Evolutionary conservation across 148 eudicot genomes (phyloP).

Genomic region (Heliosperma pusillum): DNA sequence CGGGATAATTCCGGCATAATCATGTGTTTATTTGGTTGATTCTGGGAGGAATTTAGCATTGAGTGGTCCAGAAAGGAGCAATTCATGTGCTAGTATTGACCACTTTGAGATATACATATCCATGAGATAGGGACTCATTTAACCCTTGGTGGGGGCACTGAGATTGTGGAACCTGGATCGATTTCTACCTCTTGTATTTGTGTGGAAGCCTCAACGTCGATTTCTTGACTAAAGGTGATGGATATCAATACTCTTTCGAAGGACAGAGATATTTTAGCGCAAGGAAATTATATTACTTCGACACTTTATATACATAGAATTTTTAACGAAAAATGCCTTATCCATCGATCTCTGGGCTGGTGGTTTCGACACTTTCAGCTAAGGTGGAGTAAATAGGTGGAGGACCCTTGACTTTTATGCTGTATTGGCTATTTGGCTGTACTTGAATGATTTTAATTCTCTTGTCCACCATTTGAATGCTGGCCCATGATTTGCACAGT

Average conservation of each 20-base stretch:
- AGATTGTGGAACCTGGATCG: constrained; percentile 18
- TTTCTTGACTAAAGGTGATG: constrained; percentile 11
- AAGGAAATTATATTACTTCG: background rate
- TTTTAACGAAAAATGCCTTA: too few species aligned
- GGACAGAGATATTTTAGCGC: too few species aligned
- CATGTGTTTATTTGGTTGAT: constrained; percentile 24
- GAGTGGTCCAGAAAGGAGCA: constrained; percentile 26
- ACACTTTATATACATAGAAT: background rate
- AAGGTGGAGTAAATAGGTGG: background rate
- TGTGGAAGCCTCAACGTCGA: constrained; percentile 16
- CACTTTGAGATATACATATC: constrained; percentile 30
- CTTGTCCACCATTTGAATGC: constrained; percentile 23
- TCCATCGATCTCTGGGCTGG: background rate
- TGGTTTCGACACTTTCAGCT: background rate
- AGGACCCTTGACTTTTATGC: background rate
- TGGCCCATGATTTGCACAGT: constrained; percentile 21
- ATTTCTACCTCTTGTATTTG: constrained; percentile 24
- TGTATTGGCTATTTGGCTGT: background rate
- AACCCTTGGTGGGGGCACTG: constrained; percentile 21
- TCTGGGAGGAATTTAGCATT: constrained; percentile 13
- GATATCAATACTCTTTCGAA: background rate
- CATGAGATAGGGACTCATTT: constrained; percentile 26
- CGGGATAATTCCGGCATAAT: constrained; percentile 20
- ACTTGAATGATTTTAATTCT: constrained; percentile 21
- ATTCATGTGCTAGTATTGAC: constrained; percentile 29